These are phyloP conservation scores for Helminthosporium solani DNA, from an alignment of 2,329 filamentous ascomycete genomes.

Conservation along the genomic window DNA sequence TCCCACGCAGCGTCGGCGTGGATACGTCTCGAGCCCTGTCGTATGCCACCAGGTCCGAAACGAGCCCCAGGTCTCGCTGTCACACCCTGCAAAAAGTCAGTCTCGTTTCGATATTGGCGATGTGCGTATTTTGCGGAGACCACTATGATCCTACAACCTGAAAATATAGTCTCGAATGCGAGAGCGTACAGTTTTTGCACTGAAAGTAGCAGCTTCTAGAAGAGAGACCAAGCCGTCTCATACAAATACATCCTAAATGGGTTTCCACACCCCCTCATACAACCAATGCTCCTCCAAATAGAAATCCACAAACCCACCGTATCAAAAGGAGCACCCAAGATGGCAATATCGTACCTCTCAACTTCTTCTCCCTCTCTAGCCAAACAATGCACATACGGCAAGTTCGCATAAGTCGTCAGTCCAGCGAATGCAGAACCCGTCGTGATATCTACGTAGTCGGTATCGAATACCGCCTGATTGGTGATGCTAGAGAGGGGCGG, in stretches of 20 bases:
- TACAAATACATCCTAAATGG: no score
- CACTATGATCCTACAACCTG: no score
- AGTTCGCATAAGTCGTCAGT: slow-evolving; percentile 50
- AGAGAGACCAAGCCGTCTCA: no score
- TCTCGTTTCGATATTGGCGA: not conserved
- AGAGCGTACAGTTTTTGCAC: no score
- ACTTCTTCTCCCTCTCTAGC: slow-evolving; percentile 36
- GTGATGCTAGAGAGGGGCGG: slow-evolving; percentile 41
- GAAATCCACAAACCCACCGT: slow-evolving; percentile 39
- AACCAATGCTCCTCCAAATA: no score
- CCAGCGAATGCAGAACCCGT: slow-evolving; percentile 42
- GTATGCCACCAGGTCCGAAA: slow-evolving; percentile 55
- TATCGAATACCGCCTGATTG: slow-evolving; percentile 31
- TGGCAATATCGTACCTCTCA: slow-evolving; percentile 51
- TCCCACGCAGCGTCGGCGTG: slow-evolving; percentile 43
- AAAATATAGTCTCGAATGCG: no score
- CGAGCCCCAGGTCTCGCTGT: slow-evolving; percentile 55
- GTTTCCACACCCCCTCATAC: no score
- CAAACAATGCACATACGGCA: slow-evolving; percentile 52
- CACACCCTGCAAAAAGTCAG: slow-evolving; percentile 41
- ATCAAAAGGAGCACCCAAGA: slow-evolving; percentile 53
- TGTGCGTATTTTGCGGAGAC: no score
- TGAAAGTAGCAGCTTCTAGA: no score
- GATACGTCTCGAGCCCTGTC: slow-evolving; percentile 54
- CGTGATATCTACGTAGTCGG: slow-evolving; percentile 28